Conservation (phyloP, 2,329 filamentous ascomycete species). For the Aspergillus sp. region DNA sequence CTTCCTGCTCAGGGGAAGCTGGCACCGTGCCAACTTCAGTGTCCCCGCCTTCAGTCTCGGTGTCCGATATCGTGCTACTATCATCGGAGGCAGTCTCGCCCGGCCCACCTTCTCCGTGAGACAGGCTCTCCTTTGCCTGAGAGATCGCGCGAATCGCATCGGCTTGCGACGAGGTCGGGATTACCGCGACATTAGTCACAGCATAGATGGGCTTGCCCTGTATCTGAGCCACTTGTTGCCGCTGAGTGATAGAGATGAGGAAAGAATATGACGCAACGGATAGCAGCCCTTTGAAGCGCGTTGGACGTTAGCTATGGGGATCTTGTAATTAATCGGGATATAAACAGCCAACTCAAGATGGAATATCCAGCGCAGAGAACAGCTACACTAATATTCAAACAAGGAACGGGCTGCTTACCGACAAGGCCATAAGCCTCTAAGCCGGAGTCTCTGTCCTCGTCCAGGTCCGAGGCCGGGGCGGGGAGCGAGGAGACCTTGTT, state of each 20-base stretch:
- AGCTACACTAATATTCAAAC: not conserved
- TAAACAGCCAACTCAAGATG: not conserved
- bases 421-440: conserved; percentile 58
- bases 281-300: conserved; percentile 66
- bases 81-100: conserved; percentile 32
- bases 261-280: conserved; percentile 79
- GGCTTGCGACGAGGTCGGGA: conserved; percentile 73
- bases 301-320: not conserved
- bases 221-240: conserved; percentile 86
- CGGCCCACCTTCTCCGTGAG: conserved; percentile 41
- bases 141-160: conserved; percentile 74
- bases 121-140: conserved; percentile 55
- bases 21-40: conserved; percentile 30
- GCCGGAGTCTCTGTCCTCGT: conserved; percentile 35
- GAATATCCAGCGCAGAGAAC: not conserved
- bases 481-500: conserved; percentile 53
- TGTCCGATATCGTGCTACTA: conserved; percentile 25
- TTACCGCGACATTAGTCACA: conserved; percentile 85
- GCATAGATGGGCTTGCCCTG: conserved; percentile 81
- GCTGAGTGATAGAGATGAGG: conserved; percentile 80
- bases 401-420: conserved; percentile 46
- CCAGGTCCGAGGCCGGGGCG: conserved; percentile 28
- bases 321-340: not conserved
- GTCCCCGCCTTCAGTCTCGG: conserved; percentile 31
- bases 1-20: conserved; percentile 30